Conservation (phyloP, 768 basidiomycete species). For the Boletus barrowsii region DNA sequence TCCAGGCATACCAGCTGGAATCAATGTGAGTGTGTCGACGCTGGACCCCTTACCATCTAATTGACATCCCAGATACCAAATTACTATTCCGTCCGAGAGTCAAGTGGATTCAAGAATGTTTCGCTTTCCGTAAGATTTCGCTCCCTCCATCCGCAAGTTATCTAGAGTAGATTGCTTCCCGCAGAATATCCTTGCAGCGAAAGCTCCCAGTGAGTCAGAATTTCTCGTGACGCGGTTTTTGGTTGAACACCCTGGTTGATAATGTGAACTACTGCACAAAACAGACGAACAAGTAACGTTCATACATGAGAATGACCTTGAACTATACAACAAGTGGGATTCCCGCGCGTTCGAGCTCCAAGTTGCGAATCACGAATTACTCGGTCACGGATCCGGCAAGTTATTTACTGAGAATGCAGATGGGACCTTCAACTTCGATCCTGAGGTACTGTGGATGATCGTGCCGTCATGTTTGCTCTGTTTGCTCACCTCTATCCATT, state of each 20-base stretch:
- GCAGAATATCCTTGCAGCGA: slow-evolving; percentile 86
- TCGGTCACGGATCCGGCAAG: slow-evolving; percentile 85
- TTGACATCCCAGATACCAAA: slow-evolving; percentile 63
- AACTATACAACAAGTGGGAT: slow-evolving; percentile 76
- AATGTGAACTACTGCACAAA: not conserved
- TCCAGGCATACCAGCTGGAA: slow-evolving; percentile 79
- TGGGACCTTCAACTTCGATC: slow-evolving; percentile 81
- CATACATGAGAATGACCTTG: slow-evolving; percentile 74
- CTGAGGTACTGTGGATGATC: slow-evolving; percentile 45
- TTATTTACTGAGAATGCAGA: slow-evolving; percentile 73
- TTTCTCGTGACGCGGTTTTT: not conserved
- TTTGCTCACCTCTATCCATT: not conserved
- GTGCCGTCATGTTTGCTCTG: not conserved
- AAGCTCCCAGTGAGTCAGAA: slow-evolving; percentile 62
- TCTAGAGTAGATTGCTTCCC: not conserved
- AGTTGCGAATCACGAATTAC: slow-evolving; percentile 86
- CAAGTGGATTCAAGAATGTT: slow-evolving; percentile 86
- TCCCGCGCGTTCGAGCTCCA: slow-evolving; percentile 79
- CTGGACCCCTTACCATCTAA: not conserved
- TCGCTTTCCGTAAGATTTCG: slow-evolving; percentile 62
- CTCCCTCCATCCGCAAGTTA: not conserved
- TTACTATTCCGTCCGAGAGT: slow-evolving; percentile 81
- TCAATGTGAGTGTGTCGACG: slow-evolving; percentile 53
- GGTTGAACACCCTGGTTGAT: not conserved
- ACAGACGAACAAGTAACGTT: slow-evolving; percentile 78